Evolutionary conservation across 2,329 filamentous ascomycete species (phyloP).

Genomic region (Cytospora chrysosperma): DNA sequence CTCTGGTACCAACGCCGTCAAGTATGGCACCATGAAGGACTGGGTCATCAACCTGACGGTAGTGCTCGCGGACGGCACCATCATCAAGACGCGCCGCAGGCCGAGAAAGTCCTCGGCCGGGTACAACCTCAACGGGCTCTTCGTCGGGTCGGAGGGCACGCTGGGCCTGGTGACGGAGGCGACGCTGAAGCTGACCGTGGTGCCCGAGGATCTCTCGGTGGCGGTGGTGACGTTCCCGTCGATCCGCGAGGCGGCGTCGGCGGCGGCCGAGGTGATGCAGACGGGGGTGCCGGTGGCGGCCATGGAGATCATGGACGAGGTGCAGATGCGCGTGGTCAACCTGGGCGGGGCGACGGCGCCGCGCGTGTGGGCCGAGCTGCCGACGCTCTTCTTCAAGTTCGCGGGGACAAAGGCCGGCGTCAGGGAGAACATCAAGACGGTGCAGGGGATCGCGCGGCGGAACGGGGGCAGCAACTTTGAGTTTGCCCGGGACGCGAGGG

Average conservation of each 20-base stretch:
- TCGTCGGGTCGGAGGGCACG: conserved; percentile 80
- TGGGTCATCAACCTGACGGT: conserved; percentile 77
- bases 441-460: conserved; percentile 63
- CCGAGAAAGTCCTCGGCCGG: conserved; percentile 79
- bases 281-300: conserved; percentile 71
- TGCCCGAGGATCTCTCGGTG: conserved; percentile 74
- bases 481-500: conserved; percentile 69
- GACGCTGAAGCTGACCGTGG: conserved; percentile 74
- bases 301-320: conserved; percentile 84
- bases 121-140: conserved; percentile 78
- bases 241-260: conserved; percentile 72
- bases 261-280: conserved; percentile 74
- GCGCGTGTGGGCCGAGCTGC: conserved; percentile 69
- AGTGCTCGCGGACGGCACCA: conserved; percentile 72
- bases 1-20: conserved; percentile 75
- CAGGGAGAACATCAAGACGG: conserved; percentile 70
- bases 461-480: conserved; percentile 70
- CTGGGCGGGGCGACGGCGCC: conserved; percentile 67
- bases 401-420: conserved; percentile 77
- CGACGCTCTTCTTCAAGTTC: conserved; percentile 84
- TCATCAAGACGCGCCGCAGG: conserved; percentile 77
- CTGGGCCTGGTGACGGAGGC: conserved; percentile 80
- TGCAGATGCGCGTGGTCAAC: conserved; percentile 84
- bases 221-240: conserved; percentile 78
- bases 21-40: conserved; percentile 85